Base-by-base conservation (phyloP, 2,329 filamentous ascomycete species). In the Fusarium domesticum region DNA sequence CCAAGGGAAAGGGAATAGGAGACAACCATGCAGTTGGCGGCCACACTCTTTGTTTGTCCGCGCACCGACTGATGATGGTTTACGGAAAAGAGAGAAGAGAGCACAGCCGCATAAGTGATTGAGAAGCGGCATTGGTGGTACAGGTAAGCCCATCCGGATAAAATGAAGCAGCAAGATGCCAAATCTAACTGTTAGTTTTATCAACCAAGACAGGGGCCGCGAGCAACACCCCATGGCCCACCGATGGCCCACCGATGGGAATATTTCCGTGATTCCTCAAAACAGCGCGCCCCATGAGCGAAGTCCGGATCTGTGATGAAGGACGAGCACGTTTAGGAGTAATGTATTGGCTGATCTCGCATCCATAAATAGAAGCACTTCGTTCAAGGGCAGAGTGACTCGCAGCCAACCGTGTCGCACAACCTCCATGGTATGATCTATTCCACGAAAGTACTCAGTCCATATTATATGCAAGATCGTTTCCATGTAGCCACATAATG, bases 391-490 rank as follows among this genome's bases (percentile, higher is more conserved):
- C 6, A 39, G 31, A 46, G 14, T 37, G 39, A 43, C 39, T 46
- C 37, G 33, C 37, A 37, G 38, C 45, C 47, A 42, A 42, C 36
- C 48, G 45, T 46, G 39, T 48, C 25, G 32, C 28, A 16, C 28
- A 35, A 25, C 28, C n/a, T 15, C 18, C 38, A 39, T 30, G 32
- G 45, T 30, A 39, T 45, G 23, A 28, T 28, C 14, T 28, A 28
- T 3, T 28, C 23, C 23, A 28, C 7, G 23, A 8, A n/a, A n/a
- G n/a, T n/a, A n/a, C n/a, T n/a, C n/a, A n/a, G n/a, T n/a, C n/a
- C n/a, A n/a, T n/a, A n/a, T n/a, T n/a, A n/a, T n/a, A n/a, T 28
- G 7, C 7, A 28, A 28, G 7, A 12, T 28, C 23, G 23, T 12
- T 28, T 28, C 23, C 23, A 28, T 28, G 14, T 4, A 28, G 23